Evolutionary conservation across 1,139 yeast genomes (phyloP).

Genomic region (Debaryomyces subglobosus): DNA sequence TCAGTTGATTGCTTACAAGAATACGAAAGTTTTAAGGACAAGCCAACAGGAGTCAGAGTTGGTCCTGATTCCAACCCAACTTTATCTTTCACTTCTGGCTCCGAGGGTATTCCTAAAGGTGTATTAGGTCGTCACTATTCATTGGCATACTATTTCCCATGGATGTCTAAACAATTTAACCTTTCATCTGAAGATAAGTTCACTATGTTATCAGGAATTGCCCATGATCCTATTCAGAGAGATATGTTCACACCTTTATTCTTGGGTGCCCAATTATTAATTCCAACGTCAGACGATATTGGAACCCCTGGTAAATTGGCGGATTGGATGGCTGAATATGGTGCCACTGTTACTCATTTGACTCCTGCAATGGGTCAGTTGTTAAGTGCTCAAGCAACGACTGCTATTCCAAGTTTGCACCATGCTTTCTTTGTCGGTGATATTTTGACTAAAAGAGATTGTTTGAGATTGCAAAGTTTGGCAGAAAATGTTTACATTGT

Average conservation of each 20-base stretch:
- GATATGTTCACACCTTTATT: conserved; percentile 98
- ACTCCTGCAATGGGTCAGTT: conserved; percentile 99
- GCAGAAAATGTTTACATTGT: conserved; percentile 90
- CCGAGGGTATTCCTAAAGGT: conserved; percentile 98
- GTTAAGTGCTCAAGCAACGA: conserved; percentile 93
- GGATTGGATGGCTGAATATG: conserved; percentile 92
- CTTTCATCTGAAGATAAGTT: conserved; percentile 80
- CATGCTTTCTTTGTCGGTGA: conserved; percentile 99
- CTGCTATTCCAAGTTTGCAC: conserved; percentile 81
- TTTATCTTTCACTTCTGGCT: conserved; percentile 94
- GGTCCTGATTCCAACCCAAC: conserved; percentile 99
- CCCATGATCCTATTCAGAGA: conserved; percentile 98
- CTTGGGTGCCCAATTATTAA: conserved; percentile 88
- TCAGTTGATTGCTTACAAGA: conserved; percentile 53
- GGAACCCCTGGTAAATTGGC: conserved; percentile 98
- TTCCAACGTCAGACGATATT: conserved; percentile 95
- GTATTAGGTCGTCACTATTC: conserved; percentile 97
- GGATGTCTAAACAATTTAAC: conserved; percentile 92
- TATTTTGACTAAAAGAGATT: conserved; percentile 93
- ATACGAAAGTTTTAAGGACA: conserved; percentile 48
- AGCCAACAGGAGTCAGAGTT: conserved; percentile 84
- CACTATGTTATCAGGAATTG: conserved; percentile 98
- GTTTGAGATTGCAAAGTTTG: conserved; percentile 85
- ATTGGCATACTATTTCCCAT: conserved; percentile 93
- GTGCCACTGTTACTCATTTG: conserved; percentile 94